phyloP scores from a whole-genome alignment of 805 yeast genomes.

The Nakazawaea sp. region DNA sequence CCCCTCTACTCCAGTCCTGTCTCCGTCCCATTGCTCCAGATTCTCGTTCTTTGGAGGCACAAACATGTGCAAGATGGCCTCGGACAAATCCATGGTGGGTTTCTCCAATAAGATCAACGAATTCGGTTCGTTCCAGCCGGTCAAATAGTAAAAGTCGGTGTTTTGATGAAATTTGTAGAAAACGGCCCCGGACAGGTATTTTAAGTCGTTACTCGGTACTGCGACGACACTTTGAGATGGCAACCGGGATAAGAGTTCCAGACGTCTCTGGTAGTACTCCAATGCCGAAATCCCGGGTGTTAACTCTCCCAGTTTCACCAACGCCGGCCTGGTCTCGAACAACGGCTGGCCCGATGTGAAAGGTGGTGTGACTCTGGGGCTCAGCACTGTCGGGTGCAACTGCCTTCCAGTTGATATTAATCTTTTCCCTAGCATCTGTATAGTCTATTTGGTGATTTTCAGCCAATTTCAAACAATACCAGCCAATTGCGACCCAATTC shows the following conservation, averaged over 20 bases:
- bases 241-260: conserved; percentile 46
- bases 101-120: conserved; percentile 65
- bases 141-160: conserved; percentile 76
- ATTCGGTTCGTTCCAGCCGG: conserved; percentile 92
- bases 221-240: conserved; percentile 66
- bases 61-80: conserved; percentile 63
- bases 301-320: conserved; percentile 67
- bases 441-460: too few species aligned
- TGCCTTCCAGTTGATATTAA: too few species aligned
- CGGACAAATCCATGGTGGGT: conserved; percentile 42
- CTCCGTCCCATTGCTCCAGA: conserved; percentile 94
- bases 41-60: conserved; percentile 78
- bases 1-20: conserved; percentile 79
- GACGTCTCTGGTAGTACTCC: conserved; percentile 74
- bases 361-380: conserved; percentile 1
- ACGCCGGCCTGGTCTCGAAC: conserved; percentile 75
- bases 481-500: too few species aligned
- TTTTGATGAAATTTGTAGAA: conserved; percentile 91
- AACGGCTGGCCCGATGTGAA: conserved; percentile 78
- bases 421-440: too few species aligned
- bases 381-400: conserved; percentile 3
- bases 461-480: too few species aligned
- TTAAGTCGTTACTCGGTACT: conserved; percentile 62
- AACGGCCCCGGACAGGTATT: conserved; percentile 85
- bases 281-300: conserved; percentile 84